Base-by-base conservation (phyloP, 352 stramenopile genomes). In the Phytophthora pinifolia region DNA sequence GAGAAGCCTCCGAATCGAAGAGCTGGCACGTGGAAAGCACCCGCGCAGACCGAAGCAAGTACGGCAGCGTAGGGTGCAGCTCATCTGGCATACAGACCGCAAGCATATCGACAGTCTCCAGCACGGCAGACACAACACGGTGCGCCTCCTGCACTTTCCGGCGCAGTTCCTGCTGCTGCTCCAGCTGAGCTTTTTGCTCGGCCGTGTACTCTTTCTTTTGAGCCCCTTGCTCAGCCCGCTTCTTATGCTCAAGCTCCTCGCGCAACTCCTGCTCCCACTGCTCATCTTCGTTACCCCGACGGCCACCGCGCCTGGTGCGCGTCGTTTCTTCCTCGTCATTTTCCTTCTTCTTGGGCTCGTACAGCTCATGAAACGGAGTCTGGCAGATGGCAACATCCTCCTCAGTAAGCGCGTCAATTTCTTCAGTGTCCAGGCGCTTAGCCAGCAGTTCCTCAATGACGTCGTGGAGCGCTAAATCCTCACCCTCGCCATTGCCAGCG, bases 211-310 rank as follows among this genome's bases (percentile, higher is more conserved):
- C 61, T 34, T 66, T 66, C 43, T 83, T 84, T 48, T 67, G 65
- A 57, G 71, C 72, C 13, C 64, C 64, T 22, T 71, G 46, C 25
- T 74, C 59, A 10, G 59, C 65, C 25, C 67, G 70, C 49, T 89
- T 91, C 64, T 90, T 91, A 32, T 65, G 64, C 34, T 85, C 80
- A 2, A 94, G 64, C 62, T 96, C 86, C 48, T 92, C 79, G 12
- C 86, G 86, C 52, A 91, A 54, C 43, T 94, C 78, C 45, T 90
- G 79, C 29, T 96, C 86, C 83, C 84, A 96, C 37, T 86, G 76
- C 32, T 94, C 84, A 15, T 96, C 86, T 32, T 92, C 81, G 33
- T 85, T 94, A 44, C 79, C 81, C 10, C 64, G 74, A 37, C 64
- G 72, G 18, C 74, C 63, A 41, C 73, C 66, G 30, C 68, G 70